A percentile compares a stretch with the other conserved stretches of the same genome.
Evolutionary conservation across 768 basidiomycete species (phyloP).

Genomic region (Trametes sanguinea): DNA sequence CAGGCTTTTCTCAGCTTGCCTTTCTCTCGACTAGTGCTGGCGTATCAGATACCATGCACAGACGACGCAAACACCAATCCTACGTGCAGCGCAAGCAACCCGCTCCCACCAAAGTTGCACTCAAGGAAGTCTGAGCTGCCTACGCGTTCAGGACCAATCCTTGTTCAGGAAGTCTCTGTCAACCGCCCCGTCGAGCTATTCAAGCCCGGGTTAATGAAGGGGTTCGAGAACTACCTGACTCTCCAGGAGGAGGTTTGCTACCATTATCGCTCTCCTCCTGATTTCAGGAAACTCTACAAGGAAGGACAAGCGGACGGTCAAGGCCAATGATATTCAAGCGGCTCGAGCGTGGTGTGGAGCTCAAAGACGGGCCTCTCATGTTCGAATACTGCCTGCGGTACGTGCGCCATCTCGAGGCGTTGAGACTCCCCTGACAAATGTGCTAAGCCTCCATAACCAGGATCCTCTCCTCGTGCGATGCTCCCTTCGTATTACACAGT

Average conservation of each 20-base stretch:
- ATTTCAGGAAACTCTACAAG: neutral
- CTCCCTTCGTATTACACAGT: neutral
- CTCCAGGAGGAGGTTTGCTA: constrained; percentile 9
- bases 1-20: no score
- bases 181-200: neutral
- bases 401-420: neutral
- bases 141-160: neutral
- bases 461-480: neutral
- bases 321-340: neutral
- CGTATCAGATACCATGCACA: no score
- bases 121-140: no score
- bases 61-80: no score
- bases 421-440: neutral
- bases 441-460: neutral
- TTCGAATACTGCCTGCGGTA: constrained; percentile 6
- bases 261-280: constrained; percentile 1
- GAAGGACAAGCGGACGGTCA: neutral
- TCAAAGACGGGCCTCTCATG: constrained; percentile 2
- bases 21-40: no score
- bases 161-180: neutral
- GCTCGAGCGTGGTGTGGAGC: neutral
- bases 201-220: neutral
- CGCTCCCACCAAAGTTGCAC: no score
- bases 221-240: constrained; percentile 2
- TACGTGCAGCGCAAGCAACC: no score